These are phyloP conservation scores for Cyclotella choctawhatcheeana DNA, from an alignment of 108 stramenopile genomes.

Conservation along the genomic window DNA sequence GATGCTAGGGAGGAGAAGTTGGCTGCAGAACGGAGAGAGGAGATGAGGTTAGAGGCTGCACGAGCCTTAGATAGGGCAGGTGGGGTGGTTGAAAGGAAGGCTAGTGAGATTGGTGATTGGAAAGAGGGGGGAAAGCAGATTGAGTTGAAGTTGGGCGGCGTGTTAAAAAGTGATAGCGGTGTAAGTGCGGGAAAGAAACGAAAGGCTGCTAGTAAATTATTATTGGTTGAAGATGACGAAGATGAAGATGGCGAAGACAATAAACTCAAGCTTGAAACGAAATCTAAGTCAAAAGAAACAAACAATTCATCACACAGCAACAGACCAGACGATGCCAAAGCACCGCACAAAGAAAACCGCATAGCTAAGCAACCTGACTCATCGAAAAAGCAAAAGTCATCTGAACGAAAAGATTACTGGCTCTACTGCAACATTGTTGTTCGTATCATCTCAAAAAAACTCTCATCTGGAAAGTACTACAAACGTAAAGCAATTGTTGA, in stretches of 20 bases:
- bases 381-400: constrained; percentile 9
- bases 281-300: neutral
- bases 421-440: constrained; percentile 78
- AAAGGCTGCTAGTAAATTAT: constrained; percentile 22
- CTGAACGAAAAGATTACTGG: constrained; percentile 67
- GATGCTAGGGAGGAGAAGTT: constrained; percentile 63
- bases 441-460: constrained; percentile 79
- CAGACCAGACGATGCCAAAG: neutral
- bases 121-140: constrained; percentile 21
- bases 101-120: constrained; percentile 62
- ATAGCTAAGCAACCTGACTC: neutral
- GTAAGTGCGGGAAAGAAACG: constrained; percentile 30
- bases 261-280: constrained; percentile 1
- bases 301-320: neutral
- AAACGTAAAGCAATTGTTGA: constrained; percentile 84
- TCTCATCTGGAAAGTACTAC: constrained; percentile 78
- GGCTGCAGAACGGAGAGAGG: constrained; percentile 58
- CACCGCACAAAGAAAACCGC: constrained; percentile 16
- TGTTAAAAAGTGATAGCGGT: neutral
- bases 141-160: constrained; percentile 43
- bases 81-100: constrained; percentile 52
- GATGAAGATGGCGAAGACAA: constrained; percentile 14
- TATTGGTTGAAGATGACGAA: constrained; percentile 55
- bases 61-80: constrained; percentile 77
- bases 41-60: constrained; percentile 77